Percentiles rank a stretch among this genome's conserved stretches.
Conservation (phyloP, 73 alveolate species). For the Paraurostyla sp. region DNA sequence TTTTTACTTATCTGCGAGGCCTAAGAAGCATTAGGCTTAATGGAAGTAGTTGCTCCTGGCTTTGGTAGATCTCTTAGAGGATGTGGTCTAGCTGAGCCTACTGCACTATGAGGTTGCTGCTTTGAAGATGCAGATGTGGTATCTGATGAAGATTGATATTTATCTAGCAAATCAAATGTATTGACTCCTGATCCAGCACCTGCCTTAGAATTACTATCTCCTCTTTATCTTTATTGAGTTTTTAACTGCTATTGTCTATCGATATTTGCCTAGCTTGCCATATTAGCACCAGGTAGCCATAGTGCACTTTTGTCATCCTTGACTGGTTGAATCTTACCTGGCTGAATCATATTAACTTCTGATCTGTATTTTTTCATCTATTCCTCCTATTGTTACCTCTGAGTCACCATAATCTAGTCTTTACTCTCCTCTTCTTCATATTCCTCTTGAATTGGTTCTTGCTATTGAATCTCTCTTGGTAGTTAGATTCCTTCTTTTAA, state of each 20-base stretch:
- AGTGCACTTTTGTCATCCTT: background rate
- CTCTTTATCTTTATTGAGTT: background rate
- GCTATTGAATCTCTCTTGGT: slow-evolving; percentile 55
- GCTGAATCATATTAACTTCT: slow-evolving; percentile 13
- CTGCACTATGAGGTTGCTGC: slow-evolving; percentile 2
- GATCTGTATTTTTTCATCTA: slow-evolving; percentile 20
- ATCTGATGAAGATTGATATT: slow-evolving; percentile 15
- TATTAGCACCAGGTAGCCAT: background rate
- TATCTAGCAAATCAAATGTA: slow-evolving; percentile 31
- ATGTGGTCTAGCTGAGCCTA: slow-evolving; percentile 36
- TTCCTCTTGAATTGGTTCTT: slow-evolving; percentile 56
- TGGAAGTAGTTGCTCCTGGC: background rate
- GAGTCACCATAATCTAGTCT: background rate
- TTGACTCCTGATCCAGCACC: background rate
- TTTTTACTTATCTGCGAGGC: background rate
- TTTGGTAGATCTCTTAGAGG: slow-evolving; percentile 17
- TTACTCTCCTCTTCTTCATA: slow-evolving; percentile 58
- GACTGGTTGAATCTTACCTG: background rate
- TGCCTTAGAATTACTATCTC: background rate
- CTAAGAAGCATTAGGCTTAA: slow-evolving; percentile 1
- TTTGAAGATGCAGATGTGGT: background rate
- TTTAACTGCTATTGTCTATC: background rate
- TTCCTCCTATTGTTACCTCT: background rate
- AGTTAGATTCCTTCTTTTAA: slow-evolving; percentile 49
- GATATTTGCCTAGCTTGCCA: background rate